Evolutionary conservation across 139 green algal species (phyloP), one percentile per base, ranked within the genome.

Genomic region (Chlamydomonas schloesseri): DNA sequence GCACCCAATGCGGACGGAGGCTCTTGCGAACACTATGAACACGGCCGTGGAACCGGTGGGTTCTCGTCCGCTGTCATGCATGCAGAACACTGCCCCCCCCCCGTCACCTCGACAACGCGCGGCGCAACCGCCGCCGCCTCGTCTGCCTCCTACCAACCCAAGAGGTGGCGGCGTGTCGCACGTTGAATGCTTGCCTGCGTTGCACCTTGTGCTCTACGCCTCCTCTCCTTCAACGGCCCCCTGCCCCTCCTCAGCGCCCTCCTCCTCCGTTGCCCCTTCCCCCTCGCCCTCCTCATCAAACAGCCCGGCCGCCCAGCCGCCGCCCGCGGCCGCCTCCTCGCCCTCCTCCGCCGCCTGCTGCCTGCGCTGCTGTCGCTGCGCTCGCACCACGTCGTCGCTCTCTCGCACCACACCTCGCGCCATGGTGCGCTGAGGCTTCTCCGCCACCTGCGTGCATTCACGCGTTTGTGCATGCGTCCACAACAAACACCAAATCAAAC

Each of bases 401-500:
- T 91, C 70, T 0, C 71, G 71, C 34, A 83, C 88, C 29, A 89
- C 31, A n/a, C 91, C 92, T 42, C 91, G 58, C 0, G 83, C 67
- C 17, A 13, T 82, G 0, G 89, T 94, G 21, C 92, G 80, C 53
- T 78, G 69, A 10, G 91, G 93, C 36, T 88, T 69, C 4, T 92
- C 84, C 9, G 62, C 95, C 26, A 86, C 80, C 67, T 84, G 37
- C 3, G 10, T 11, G 62, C 62, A 34, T 5, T 18, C 62, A 28
- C 5, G 26, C 5, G 26, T 2, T 17, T 9, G 26, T 36, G 26
- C 17, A 10, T 34, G 28, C 3, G 62, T 2, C 3, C 5, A 21
- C 26, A 15, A 20, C 20, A 53, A 50, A 50, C 3, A 33, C 4
- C 33, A 50, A 14, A 47, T 31, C 4, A 3, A 37, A 21, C 29